These are phyloP conservation scores for Cryptococcus jaspeensis DNA, from an alignment of 1,284 basidiomycete genomes.

Conservation along the genomic window DNA sequence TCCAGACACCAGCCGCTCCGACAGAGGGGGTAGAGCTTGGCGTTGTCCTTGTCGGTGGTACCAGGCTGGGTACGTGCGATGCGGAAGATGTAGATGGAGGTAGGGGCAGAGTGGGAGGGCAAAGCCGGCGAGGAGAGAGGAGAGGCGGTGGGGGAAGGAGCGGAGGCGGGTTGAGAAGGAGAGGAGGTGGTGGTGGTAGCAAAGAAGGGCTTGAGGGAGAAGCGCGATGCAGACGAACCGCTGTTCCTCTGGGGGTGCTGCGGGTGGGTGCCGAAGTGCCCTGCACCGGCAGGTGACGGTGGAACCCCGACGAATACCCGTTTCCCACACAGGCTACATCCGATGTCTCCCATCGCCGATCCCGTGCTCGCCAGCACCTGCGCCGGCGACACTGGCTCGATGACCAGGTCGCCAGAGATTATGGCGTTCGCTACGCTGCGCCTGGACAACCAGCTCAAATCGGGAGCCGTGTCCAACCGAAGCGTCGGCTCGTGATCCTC, in stretches of 20 bases:
- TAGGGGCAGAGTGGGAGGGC: conserved; percentile 9
- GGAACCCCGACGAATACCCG: conserved; percentile 32
- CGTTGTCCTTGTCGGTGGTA: conserved; percentile 26
- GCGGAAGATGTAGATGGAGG: conserved; percentile 51
- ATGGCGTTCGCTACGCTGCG: conserved; percentile 83
- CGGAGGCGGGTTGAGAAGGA: conserved; percentile 25
- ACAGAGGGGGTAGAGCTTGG: conserved; percentile 67
- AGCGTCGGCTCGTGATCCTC: conserved; percentile 96
- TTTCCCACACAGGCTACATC: conserved; percentile 73
- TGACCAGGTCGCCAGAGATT: conserved; percentile 78
- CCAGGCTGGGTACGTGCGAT: conserved; percentile 32
- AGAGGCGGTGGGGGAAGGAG: conserved; percentile 30
- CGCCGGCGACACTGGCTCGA: conserved; percentile 69
- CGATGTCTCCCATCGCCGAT: conserved; percentile 31
- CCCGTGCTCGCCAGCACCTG: conserved; percentile 31
- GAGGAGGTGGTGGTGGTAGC: conserved; percentile 26
- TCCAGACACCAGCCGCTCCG: conserved; percentile 58
- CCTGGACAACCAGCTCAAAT: conserved; percentile 88
- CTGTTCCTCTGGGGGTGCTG: conserved; percentile 21
- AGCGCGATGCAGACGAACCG: conserved; percentile 24
- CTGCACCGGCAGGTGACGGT: conserved; percentile 19
- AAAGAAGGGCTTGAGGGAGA: conserved; percentile 46
- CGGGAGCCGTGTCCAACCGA: conserved; percentile 88
- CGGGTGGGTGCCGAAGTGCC: conserved; percentile 36
- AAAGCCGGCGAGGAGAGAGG: conserved; percentile 31